A percentile compares a stretch with the other conserved stretches of the same genome.
Evolutionary conservation across 345 rosid species (phyloP).

Genomic region (Orychophragmus violaceus): DNA sequence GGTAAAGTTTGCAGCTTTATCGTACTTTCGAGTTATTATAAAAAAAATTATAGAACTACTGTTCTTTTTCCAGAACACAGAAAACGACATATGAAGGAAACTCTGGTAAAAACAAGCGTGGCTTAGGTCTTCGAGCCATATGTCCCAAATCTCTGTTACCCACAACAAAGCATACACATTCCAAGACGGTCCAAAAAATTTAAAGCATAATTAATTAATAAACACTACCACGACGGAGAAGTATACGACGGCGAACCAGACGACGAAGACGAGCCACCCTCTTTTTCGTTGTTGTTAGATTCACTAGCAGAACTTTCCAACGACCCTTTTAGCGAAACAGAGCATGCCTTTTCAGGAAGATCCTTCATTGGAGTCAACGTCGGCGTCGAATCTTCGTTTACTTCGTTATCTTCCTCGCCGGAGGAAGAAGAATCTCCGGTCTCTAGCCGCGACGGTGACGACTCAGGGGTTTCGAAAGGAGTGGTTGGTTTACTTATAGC

Average conservation of each 20-base stretch:
- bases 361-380: slow-evolving; percentile 82
- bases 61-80: slow-evolving; percentile 8
- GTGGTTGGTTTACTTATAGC: slow-evolving; percentile 36
- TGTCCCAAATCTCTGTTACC: slow-evolving; percentile 15
- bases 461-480: slow-evolving; percentile 74
- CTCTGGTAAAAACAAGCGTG: slow-evolving; percentile 25
- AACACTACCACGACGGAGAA: slow-evolving; percentile 77
- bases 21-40: not conserved
- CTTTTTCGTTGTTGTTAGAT: slow-evolving; percentile 35
- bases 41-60: not conserved
- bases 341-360: slow-evolving; percentile 69
- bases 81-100: slow-evolving; percentile 28
- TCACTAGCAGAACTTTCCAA: slow-evolving; percentile 51
- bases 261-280: slow-evolving; percentile 58
- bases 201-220: not conserved
- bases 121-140: slow-evolving; percentile 28
- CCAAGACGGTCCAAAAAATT: slow-evolving; percentile 16
- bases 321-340: slow-evolving; percentile 61
- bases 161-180: slow-evolving; percentile 20
- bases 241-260: slow-evolving; percentile 60
- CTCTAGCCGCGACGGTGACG: slow-evolving; percentile 72
- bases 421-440: slow-evolving; percentile 34
- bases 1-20: slow-evolving; percentile 13
- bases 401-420: slow-evolving; percentile 32
- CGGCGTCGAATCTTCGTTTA: slow-evolving; percentile 40